Percentiles rank a stretch among this genome's conserved stretches.
These are phyloP conservation scores for Hypoxylon lenormandii DNA, from an alignment of 495 filamentous ascomycete species.

Conservation along the genomic window DNA sequence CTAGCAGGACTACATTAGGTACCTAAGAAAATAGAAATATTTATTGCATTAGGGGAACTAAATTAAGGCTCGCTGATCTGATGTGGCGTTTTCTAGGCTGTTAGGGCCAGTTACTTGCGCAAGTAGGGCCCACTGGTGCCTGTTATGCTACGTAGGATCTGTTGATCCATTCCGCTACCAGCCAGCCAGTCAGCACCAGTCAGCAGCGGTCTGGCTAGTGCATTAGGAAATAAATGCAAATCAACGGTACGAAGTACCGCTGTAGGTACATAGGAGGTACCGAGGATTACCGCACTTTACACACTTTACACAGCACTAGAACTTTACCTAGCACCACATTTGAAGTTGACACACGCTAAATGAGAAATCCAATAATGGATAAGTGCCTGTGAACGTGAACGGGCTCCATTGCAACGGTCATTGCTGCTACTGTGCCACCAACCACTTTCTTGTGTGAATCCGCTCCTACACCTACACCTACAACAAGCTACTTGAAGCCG, in stretches of 20 bases:
- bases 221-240: slow-evolving; percentile 14
- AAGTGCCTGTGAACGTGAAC: slow-evolving; percentile 34
- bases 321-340: background rate
- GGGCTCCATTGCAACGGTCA: slow-evolving; percentile 13
- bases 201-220: slow-evolving; percentile 32
- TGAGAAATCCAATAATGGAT: slow-evolving; percentile 33
- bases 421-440: slow-evolving; percentile 21
- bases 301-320: too few relatives aligned
- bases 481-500: slow-evolving; percentile 15
- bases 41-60: slow-evolving; percentile 28
- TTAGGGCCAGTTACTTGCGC: background rate
- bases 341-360: slow-evolving; percentile 33
- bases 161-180: slow-evolving; percentile 14
- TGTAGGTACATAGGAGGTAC: too few relatives aligned
- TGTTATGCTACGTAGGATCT: background rate
- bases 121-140: too few relatives aligned
- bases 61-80: slow-evolving; percentile 23
- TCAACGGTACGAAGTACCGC: background rate
- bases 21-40: background rate
- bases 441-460: slow-evolving; percentile 27
- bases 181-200: too few relatives aligned
- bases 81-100: slow-evolving; percentile 14
- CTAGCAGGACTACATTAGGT: too few relatives aligned
- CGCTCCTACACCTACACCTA: slow-evolving; percentile 2
- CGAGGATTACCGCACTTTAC: too few relatives aligned